Evolutionary conservation across 2,329 filamentous ascomycete genomes (phyloP).

Genomic region (Aspergillus tanneri): DNA sequence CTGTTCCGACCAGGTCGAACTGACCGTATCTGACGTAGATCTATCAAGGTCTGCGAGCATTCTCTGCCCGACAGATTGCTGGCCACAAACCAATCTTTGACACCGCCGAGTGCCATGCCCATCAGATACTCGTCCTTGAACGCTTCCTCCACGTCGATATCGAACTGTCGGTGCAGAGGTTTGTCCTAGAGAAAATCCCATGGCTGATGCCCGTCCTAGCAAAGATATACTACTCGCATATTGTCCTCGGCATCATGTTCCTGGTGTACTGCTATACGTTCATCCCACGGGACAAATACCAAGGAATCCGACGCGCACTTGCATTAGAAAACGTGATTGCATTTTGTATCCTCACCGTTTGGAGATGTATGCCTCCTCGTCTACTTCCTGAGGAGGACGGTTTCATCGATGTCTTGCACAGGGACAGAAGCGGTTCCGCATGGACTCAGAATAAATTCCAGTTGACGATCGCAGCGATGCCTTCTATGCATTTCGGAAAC

Average conservation of each 20-base stretch:
- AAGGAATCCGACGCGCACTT: conserved; percentile 48
- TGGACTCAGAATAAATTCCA: conserved; percentile 51
- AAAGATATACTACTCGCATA: conserved; percentile 50
- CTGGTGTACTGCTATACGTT: conserved; percentile 51
- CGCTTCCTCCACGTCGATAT: conserved; percentile 39
- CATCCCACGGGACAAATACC: conserved; percentile 42
- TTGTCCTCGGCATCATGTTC: conserved; percentile 48
- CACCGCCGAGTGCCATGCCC: conserved; percentile 42
- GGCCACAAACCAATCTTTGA: conserved; percentile 41
- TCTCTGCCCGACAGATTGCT: conserved; percentile 45
- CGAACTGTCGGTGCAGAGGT: conserved; percentile 43
- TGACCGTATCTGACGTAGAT: conserved; percentile 22
- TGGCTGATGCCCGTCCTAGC: conserved; percentile 44
- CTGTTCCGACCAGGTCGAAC: background rate
- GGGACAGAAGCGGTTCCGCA: conserved; percentile 21
- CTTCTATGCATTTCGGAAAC: conserved; percentile 50
- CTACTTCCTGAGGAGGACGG: conserved; percentile 47
- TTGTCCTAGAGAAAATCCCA: conserved; percentile 38
- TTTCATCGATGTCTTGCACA: conserved; percentile 49
- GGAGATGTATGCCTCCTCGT: conserved; percentile 52
- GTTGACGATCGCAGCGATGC: conserved; percentile 53
- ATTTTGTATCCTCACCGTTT: conserved; percentile 49
- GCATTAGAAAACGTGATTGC: conserved; percentile 52
- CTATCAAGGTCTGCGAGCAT: conserved; percentile 48
- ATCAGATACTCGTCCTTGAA: conserved; percentile 44